Conservation (phyloP, 495 filamentous ascomycete species). For the Xeromyces bisporus region DNA sequence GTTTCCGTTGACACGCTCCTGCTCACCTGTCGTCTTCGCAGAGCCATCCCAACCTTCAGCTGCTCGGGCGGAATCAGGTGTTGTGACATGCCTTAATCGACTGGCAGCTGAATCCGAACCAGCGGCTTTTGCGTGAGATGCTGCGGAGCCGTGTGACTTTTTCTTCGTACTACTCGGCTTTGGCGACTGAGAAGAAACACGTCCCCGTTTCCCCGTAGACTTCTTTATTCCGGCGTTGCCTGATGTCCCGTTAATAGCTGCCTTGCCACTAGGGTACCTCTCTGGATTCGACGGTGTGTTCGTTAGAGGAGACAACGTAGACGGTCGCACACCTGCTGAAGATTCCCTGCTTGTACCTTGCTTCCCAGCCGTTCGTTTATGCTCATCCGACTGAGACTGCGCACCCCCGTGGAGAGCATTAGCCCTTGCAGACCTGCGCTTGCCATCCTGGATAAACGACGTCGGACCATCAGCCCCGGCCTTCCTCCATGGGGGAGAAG, state of each 20-base stretch:
- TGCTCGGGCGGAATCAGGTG: constrained; percentile 7
- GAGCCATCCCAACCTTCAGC: constrained; percentile 3
- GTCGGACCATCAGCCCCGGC: constrained; percentile 74
- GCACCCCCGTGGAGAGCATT: constrained; percentile 57
- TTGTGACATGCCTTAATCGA: constrained; percentile 13
- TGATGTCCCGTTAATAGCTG: constrained; percentile 19
- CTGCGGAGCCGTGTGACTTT: constrained; percentile 18
- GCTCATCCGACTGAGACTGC: constrained; percentile 47
- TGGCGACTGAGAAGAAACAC: constrained; percentile 19
- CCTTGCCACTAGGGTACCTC: constrained; percentile 16
- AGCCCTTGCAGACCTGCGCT: constrained; percentile 70
- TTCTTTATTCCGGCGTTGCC: constrained; percentile 11
- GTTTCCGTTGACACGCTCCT: constrained; percentile 8
- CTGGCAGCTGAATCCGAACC: constrained; percentile 8
- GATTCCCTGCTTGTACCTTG: constrained; percentile 11
- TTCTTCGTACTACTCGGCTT: constrained; percentile 16
- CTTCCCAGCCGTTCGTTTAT: constrained; percentile 30
- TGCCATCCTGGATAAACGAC: constrained; percentile 64
- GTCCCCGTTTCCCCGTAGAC: constrained; percentile 9
- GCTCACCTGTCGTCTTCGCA: constrained; percentile 1
- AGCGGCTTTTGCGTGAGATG: constrained; percentile 4
- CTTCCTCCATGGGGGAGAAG: constrained; percentile 90
- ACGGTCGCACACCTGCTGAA: constrained; percentile 10
- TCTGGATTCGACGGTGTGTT: constrained; percentile 17
- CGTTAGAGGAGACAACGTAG: constrained; percentile 19